A percentile compares a stretch with the other conserved stretches of the same genome.
phyloP scores from a whole-genome alignment of 2,329 filamentous ascomycete genomes.

The Hymenoscyphus linearis region DNA sequence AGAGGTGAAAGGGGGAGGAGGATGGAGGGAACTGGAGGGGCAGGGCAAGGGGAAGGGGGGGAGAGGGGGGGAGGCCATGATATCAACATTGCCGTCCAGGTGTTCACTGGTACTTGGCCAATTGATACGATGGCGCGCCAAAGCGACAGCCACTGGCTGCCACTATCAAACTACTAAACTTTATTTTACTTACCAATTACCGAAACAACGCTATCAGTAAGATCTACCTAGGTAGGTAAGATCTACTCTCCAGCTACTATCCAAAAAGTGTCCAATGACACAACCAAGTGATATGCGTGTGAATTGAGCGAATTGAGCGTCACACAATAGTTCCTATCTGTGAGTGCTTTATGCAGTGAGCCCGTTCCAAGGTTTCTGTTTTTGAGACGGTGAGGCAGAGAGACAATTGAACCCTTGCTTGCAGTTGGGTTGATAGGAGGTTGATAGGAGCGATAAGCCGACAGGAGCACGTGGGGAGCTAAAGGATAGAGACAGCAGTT shows the following conservation, averaged over 20 bases:
- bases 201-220: neutral
- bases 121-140: neutral
- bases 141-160: no score
- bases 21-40: neutral
- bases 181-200: neutral
- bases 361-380: neutral
- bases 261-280: neutral
- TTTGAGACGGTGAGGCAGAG: constrained; percentile 18
- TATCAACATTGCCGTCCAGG: neutral
- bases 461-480: neutral
- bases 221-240: no score
- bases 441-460: constrained; percentile 24
- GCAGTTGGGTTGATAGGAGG: no score
- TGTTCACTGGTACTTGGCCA: neutral
- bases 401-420: constrained; percentile 12
- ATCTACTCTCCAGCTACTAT: neutral
- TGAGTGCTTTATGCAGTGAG: constrained; percentile 8
- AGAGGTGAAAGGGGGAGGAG: neutral
- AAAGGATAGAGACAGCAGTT: neutral
- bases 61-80: neutral
- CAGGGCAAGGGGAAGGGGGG: neutral
- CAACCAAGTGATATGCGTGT: neutral
- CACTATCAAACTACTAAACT: neutral
- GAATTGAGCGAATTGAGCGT: neutral
- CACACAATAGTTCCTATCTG: neutral